These are phyloP conservation scores for Crithidia thermophila DNA, from an alignment of 208 protist genomes.

Conservation along the genomic window DNA sequence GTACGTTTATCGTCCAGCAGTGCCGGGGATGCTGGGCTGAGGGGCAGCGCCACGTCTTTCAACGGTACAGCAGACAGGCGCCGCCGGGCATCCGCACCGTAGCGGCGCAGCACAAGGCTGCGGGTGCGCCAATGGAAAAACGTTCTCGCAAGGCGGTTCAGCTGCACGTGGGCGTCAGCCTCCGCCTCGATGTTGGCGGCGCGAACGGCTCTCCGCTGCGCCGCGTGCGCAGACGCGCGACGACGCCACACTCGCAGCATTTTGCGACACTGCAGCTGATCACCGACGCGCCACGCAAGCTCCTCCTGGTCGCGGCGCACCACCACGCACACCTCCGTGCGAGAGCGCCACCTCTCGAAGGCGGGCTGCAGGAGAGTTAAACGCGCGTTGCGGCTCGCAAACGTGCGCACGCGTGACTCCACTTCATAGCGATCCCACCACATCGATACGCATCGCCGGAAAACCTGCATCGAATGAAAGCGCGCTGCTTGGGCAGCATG, in stretches of 20 bases:
- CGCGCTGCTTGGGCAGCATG: neutral
- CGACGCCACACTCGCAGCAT: conserved; percentile 30
- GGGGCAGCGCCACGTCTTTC: neutral
- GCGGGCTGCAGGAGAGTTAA: neutral
- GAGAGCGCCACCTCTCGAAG: conserved; percentile 21
- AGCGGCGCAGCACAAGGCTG: conserved; percentile 12
- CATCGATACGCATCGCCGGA: neutral
- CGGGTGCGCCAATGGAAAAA: conserved; percentile 43
- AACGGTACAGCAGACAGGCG: neutral
- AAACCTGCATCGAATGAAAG: neutral
- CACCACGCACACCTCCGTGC: conserved; percentile 17
- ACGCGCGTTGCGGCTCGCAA: neutral
- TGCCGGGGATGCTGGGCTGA: no score
- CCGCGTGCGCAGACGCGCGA: conserved; percentile 12
- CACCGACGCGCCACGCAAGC: conserved; percentile 18
- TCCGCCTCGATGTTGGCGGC: neutral
- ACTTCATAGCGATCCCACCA: conserved; percentile 14
- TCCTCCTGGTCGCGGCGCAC: conserved; percentile 24
- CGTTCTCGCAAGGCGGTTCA: conserved; percentile 14
- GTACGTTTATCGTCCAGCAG: no score
- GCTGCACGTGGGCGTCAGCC: conserved; percentile 4
- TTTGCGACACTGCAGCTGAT: conserved; percentile 18
- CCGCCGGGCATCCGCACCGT: conserved; percentile 29
- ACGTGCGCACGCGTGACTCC: conserved; percentile 6
- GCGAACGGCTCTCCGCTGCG: neutral